Evolutionary conservation across 371 early-diverging fungal species (phyloP).

Genomic region (Mucor velutinosus): DNA sequence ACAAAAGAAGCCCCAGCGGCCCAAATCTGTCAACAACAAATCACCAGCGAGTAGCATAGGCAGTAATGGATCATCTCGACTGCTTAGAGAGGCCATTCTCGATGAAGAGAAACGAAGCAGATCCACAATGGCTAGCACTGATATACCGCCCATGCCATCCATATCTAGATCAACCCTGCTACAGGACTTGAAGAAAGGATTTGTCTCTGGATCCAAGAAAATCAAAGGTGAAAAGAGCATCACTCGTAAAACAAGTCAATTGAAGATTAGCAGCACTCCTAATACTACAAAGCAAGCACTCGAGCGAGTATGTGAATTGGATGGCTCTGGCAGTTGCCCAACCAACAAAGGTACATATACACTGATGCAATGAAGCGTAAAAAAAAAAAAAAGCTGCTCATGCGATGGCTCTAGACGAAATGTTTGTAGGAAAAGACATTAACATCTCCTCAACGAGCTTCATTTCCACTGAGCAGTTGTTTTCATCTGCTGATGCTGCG

Average conservation of each 20-base stretch:
- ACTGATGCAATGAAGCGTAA: not conserved
- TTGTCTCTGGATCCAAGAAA: conserved; percentile 1
- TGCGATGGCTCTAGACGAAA: conserved; percentile 6
- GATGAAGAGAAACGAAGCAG: conserved; percentile 16
- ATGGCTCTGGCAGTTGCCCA: not conserved
- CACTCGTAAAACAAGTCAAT: conserved; percentile 3
- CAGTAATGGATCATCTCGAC: conserved; percentile 5
- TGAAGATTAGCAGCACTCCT: conserved; percentile 4
- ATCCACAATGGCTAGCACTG: not conserved
- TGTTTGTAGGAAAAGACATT: conserved; percentile 27
- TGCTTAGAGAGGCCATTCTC: conserved; percentile 14
- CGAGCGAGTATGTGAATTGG: not conserved
- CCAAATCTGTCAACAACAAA: conserved; percentile 20
- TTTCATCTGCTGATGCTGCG: not conserved
- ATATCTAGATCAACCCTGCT: conserved; percentile 21
- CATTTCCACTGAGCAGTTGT: conserved; percentile 18
- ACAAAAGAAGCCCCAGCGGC: conserved; percentile 2
- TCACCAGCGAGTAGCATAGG: not conserved
- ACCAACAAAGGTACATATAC: not conserved
- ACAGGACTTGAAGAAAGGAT: conserved; percentile 21
- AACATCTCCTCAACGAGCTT: conserved; percentile 20
- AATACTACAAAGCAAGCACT: not conserved
- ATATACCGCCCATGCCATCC: conserved; percentile 19
- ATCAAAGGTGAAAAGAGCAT: conserved; percentile 4
- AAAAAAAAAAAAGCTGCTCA: not conserved